These are phyloP conservation scores for Diutina neorugosa DNA, from an alignment of 1,139 yeast genomes.

Conservation along the genomic window DNA sequence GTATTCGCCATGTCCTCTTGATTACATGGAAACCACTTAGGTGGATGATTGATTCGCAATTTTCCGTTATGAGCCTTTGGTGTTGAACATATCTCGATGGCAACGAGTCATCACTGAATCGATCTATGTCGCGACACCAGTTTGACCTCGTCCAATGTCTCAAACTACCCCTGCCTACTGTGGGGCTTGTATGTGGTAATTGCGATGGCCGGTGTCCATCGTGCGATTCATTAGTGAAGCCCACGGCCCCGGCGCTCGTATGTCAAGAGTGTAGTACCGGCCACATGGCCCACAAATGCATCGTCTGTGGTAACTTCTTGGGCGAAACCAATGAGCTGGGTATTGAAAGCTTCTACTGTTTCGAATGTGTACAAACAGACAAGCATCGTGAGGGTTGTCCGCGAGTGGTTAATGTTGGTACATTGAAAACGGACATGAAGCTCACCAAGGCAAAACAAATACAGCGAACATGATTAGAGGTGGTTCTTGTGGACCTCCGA, in stretches of 20 bases:
- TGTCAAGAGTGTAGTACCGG: slow-evolving; percentile 86
- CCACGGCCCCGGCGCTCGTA: slow-evolving; percentile 56
- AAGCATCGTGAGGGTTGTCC: slow-evolving; percentile 93
- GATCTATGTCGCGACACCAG: slow-evolving; percentile 76
- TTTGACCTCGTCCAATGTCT: slow-evolving; percentile 77
- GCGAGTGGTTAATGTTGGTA: slow-evolving; percentile 66
- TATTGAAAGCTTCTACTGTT: slow-evolving; percentile 69
- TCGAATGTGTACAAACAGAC: slow-evolving; percentile 73
- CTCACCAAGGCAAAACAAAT: neutral
- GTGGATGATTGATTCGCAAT: neutral
- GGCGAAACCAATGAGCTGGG: slow-evolving; percentile 33
- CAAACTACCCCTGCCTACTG: slow-evolving; percentile 68
- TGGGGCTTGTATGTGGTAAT: slow-evolving; percentile 65
- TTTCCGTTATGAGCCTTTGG: neutral
- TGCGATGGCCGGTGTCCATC: slow-evolving; percentile 91
- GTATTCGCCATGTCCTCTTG: neutral
- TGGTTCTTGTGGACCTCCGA: too few relatives aligned
- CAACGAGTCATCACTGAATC: neutral
- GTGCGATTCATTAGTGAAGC: slow-evolving; percentile 81
- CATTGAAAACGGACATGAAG: slow-evolving; percentile 56
- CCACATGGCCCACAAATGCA: slow-evolving; percentile 49
- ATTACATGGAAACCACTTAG: neutral
- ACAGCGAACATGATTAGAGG: neutral
- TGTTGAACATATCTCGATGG: neutral
- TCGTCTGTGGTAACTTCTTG: slow-evolving; percentile 50